Evolutionary conservation across 345 rosid genomes (phyloP).

Genomic region (Excoecaria cochinchinensis): DNA sequence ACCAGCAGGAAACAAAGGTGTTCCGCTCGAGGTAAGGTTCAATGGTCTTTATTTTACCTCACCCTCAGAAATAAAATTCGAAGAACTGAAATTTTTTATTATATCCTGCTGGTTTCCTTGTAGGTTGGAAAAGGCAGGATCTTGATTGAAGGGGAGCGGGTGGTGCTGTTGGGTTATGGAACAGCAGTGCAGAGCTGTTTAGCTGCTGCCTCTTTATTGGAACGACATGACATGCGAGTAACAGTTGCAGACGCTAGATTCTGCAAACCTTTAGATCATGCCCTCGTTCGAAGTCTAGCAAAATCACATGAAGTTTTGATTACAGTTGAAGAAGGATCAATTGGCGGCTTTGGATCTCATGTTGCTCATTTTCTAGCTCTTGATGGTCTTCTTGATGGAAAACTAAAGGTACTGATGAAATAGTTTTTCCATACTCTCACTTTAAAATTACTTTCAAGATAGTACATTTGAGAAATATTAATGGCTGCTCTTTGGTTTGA

Average conservation of each 20-base stretch:
- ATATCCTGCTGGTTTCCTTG: neutral
- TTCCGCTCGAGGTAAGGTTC: slow-evolving; percentile 66
- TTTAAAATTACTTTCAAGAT: too few relatives aligned
- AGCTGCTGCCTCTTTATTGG: slow-evolving; percentile 65
- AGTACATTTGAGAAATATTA: neutral
- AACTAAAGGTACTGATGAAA: slow-evolving; percentile 56
- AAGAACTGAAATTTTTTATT: neutral
- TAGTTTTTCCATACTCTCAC: too few relatives aligned
- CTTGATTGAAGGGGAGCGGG: slow-evolving; percentile 80
- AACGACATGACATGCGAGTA: slow-evolving; percentile 44
- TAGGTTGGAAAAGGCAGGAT: slow-evolving; percentile 90
- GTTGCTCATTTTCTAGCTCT: slow-evolving; percentile 94
- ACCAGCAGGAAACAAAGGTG: slow-evolving; percentile 83
- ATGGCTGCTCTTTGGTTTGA: neutral
- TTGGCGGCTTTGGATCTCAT: slow-evolving; percentile 95
- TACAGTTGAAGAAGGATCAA: slow-evolving; percentile 96
- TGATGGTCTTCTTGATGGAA: slow-evolving; percentile 86
- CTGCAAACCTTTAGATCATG: slow-evolving; percentile 82
- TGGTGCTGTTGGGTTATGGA: slow-evolving; percentile 87
- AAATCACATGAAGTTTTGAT: slow-evolving; percentile 78
- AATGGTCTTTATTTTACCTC: neutral
- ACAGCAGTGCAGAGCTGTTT: slow-evolving; percentile 84
- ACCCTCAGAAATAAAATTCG: neutral
- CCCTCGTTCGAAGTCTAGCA: slow-evolving; percentile 75
- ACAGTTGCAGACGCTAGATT: slow-evolving; percentile 93